Base-by-base conservation (phyloP, 2,329 filamentous ascomycete species). In the Neofusicoccum parvum region DNA sequence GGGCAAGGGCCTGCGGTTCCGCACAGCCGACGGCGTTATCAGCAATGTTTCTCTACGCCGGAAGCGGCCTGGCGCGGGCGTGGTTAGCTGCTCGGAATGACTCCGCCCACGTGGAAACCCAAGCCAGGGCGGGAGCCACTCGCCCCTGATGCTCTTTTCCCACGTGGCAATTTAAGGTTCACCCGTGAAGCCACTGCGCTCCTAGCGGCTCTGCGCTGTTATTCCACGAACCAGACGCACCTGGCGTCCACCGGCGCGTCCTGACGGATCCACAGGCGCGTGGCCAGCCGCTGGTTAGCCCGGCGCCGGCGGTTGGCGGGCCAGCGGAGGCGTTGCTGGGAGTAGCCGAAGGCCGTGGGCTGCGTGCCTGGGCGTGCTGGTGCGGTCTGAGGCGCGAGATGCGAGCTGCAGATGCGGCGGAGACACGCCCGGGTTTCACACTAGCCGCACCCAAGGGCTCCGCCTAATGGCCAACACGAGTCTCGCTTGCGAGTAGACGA, bases 151-250 rank as follows among this genome's bases (percentile, higher is more conserved):
- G 54, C 39, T 17, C 9, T 5, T 41, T n/a, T 58, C 23, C 54
- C 54, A 58, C 54, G 54, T 58, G 54, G 54, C 54, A 45, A 58
- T 45, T 45, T 58, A 58, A 58, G 54, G 54, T 58, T 58, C 54
- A 58, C 54, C 54, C 54, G 54, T 58, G 54, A 50, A 34, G 48
- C 48, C 48, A 50, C n/a, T 6, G 48, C 11, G 9, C 5, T 7
- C 12, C 15, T 58, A 46, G 54, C 23, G 54, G 54, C 54, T 45
- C 39, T 46, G 39, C 39, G 54, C 37, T 58, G 54, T 58, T 45
- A 45, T 58, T 58, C 39, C 54, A 58, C 54, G 54, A 58, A 58
- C 54, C 54, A 23, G 39, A 45, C 27, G 27, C 27, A 5, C 5
- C 27, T 27, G 27, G 27, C 27, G 27, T 2, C 2, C 27, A 5